phyloP scores from a whole-genome alignment of 192 early-diverging fungal genomes.

The Neocallimastix lanati region DNA sequence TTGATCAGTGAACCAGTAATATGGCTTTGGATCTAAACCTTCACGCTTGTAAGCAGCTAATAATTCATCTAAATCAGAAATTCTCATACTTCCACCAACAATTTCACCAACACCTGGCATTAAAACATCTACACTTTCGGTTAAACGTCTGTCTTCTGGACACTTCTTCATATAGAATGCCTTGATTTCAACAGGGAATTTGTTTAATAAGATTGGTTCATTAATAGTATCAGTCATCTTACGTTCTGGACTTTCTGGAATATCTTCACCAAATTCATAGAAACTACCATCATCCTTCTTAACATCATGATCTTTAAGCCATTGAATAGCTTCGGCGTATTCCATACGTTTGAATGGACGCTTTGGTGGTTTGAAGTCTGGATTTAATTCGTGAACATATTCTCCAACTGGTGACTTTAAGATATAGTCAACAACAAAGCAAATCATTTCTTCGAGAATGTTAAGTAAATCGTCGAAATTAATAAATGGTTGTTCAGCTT shows the following conservation, averaged over 20 bases:
- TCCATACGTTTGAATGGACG: conserved; percentile 89
- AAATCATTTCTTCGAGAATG: conserved; percentile 74
- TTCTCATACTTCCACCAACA: conserved; percentile 95
- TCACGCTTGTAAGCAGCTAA: conserved; percentile 70
- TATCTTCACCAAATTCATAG: conserved; percentile 97
- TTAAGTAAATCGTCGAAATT: conserved; percentile 75
- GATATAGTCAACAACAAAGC: conserved; percentile 50
- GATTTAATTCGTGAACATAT: conserved; percentile 79
- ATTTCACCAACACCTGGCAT: conserved; percentile 98
- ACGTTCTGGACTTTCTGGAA: conserved; percentile 94
- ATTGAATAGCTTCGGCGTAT: conserved; percentile 88
- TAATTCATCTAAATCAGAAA: conserved; percentile 65
- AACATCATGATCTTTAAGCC: conserved; percentile 77
- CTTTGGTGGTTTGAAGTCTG: conserved; percentile 57
- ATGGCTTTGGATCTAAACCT: conserved; percentile 78
- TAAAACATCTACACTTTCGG: conserved; percentile 92
- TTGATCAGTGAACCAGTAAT: conserved; percentile 99
- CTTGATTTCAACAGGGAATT: conserved; percentile 97
- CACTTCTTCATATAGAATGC: conserved; percentile 97
- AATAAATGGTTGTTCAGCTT: conserved; percentile 91
- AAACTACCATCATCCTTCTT: conserved; percentile 70
- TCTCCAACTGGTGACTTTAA: conserved; percentile 55
- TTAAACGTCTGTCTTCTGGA: conserved; percentile 60
- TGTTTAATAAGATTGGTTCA: conserved; percentile 83
- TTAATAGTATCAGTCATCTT: conserved; percentile 95